Evolutionary conservation across 225 moss, liverwort and hornwort genomes (phyloP).

Genomic region (Takakia lepidozioides): DNA sequence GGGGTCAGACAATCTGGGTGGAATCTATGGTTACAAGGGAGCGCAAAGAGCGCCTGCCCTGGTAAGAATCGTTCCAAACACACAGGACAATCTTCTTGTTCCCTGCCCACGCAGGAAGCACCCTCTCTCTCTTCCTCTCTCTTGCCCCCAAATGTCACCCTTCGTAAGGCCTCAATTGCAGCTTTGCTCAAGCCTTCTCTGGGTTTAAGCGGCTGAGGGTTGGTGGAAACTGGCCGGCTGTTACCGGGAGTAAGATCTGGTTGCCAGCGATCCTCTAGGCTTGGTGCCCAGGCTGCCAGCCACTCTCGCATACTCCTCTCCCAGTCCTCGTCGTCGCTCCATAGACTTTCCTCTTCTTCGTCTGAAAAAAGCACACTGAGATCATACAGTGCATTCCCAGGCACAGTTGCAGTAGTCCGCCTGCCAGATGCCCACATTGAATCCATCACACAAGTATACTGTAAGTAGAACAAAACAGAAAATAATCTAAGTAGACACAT

Average conservation of each 20-base stretch:
- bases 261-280: slow-evolving; percentile 66
- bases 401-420: slow-evolving; percentile 15
- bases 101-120: no score
- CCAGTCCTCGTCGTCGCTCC: slow-evolving; percentile 92
- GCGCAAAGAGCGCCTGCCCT: slow-evolving; percentile 62
- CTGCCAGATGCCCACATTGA: no score
- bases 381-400: slow-evolving; percentile 31
- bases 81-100: slow-evolving; percentile 92
- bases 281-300: slow-evolving; percentile 79
- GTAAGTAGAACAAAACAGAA: no score
- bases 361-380: slow-evolving; percentile 56
- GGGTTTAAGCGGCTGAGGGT: slow-evolving; percentile 30
- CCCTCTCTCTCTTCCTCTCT: slow-evolving; percentile 12
- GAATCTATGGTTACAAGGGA: slow-evolving; percentile 81
- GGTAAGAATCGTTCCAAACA: slow-evolving; percentile 68
- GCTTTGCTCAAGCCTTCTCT: slow-evolving; percentile 75
- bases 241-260: slow-evolving; percentile 32
- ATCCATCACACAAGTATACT: no score
- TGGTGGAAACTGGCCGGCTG: slow-evolving; percentile 19
- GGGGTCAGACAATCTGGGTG: slow-evolving; percentile 91
- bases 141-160: slow-evolving; percentile 35
- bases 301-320: slow-evolving; percentile 87
- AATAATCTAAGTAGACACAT: no score
- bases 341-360: slow-evolving; percentile 75
- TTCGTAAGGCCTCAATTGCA: slow-evolving; percentile 63